Percentiles rank a stretch among this genome's conserved stretches.
Evolutionary conservation across 1,284 basidiomycete genomes (phyloP).

Genomic region (Afroboletus lepidellus): DNA sequence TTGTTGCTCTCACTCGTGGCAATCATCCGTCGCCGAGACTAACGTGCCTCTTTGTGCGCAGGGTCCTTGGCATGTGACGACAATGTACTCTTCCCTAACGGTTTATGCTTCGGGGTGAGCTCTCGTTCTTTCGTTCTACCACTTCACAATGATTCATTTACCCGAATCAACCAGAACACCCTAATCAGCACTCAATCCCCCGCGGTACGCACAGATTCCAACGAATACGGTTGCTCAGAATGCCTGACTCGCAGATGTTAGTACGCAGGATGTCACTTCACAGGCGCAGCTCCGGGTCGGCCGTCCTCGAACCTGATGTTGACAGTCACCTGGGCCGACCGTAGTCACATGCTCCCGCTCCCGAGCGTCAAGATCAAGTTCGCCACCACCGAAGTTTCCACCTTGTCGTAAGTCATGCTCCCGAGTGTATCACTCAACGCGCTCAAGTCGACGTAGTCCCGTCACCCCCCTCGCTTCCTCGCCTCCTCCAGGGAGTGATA

Average conservation of each 20-base stretch:
- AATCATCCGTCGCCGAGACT: not conserved
- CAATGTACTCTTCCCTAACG: slow-evolving; percentile 6
- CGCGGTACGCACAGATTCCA: slow-evolving; percentile 1
- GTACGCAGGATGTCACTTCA: slow-evolving; percentile 12
- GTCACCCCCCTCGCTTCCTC: not conserved
- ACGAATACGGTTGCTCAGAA: not conserved
- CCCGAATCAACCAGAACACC: not conserved
- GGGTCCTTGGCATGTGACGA: slow-evolving; percentile 9
- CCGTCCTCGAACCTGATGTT: not conserved
- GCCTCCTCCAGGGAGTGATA: slow-evolving; percentile 1
- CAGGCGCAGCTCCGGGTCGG: slow-evolving; percentile 5
- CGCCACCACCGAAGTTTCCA: not conserved
- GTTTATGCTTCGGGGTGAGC: slow-evolving; percentile 7
- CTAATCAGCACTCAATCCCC: not conserved
- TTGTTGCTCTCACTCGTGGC: not conserved
- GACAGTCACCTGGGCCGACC: slow-evolving; percentile 10
- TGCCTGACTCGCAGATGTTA: not conserved
- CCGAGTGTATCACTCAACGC: not conserved
- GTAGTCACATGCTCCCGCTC: not conserved
- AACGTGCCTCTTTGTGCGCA: not conserved
- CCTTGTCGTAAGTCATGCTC: slow-evolving; percentile 5
- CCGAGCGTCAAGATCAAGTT: slow-evolving; percentile 10
- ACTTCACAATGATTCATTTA: not conserved
- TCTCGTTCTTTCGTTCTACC: not conserved
- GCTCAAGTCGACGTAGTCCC: slow-evolving; percentile 6